Base-by-base conservation (phyloP, 2,329 filamentous ascomycete species). In the Talaromyces piceae region DNA sequence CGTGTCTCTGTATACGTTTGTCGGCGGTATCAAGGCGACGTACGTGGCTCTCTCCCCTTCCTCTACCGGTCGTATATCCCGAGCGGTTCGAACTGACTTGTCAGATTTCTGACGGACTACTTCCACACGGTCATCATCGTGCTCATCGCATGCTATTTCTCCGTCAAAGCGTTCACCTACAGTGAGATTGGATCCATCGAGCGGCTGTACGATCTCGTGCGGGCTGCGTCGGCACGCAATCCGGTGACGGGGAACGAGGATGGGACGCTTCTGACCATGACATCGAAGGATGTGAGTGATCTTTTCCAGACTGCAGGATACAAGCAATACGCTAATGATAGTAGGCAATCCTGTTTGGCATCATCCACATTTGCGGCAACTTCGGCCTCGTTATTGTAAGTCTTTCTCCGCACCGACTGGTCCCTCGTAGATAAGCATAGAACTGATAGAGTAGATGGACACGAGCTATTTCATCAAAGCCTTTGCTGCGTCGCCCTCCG, bases 181-280 rank as follows among this genome's bases (percentile, higher is more conserved):
- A 67, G 72, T 0, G 73, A 78, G 48, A 68, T 81, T 25, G 72
- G 73, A 0, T 78, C 76, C 0, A 64, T 76, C 1, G 69, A 67
- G 0, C 66, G 72, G 1, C 65, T 82, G 2, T 82, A 73, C 39
- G 74, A 80, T 4, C 67, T 79, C 0, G 63, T 81, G 12, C 66
- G 74, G 5, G 66, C 71, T 3, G 73, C 75, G 0, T 72, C 70
- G 0, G 59, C 64, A 2, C 64, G 65, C 0, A 67, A 74, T 31
- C 77, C 77, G 0, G 73, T 81, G 0, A 60, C 65, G 0, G 79
- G 77, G 0, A 81, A 81, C 31, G 63, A 77, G 16, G 61, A 71
- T n/a, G 78, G 78, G 0, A 77, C 75, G 0, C 79, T 77, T 52
- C 56, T 82, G 47, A 81, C 79, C 0, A 77, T 82, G 76, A 78